phyloP scores from a whole-genome alignment of 2,329 filamentous ascomycete species.

The Botrytis byssoidea region DNA sequence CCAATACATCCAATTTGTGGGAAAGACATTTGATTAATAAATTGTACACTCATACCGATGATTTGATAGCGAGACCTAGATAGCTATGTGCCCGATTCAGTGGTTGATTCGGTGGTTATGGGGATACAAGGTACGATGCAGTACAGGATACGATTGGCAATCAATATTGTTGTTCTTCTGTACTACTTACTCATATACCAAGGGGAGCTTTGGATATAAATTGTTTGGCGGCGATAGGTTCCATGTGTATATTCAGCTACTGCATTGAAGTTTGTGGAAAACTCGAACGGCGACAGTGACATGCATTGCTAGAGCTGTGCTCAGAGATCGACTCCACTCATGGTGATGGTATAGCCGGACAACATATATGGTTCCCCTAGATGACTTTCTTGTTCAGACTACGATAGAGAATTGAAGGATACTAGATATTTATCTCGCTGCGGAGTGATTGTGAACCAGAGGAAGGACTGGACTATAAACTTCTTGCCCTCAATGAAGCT shows the following conservation, averaged over 20 bases:
- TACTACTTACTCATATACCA: neutral
- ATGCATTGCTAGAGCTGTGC: neutral
- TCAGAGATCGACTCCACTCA: too few species aligned
- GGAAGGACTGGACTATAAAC: neutral
- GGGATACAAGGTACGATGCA: neutral
- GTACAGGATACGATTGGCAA: neutral
- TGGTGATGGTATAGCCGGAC: neutral
- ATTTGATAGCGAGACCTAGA: neutral
- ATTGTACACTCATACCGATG: neutral
- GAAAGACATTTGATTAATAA: constrained; percentile 2
- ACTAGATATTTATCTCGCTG: too few species aligned
- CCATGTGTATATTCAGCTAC: neutral
- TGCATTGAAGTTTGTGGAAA: too few species aligned
- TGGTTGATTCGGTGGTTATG: neutral
- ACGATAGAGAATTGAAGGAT: neutral
- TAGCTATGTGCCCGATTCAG: neutral
- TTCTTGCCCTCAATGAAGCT: neutral
- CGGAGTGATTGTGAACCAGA: neutral
- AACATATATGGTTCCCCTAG: neutral
- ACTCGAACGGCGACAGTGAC: neutral
- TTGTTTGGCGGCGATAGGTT: too few species aligned
- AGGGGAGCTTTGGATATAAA: neutral
- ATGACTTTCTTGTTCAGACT: too few species aligned
- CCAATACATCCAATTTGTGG: constrained; percentile 2
- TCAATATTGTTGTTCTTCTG: neutral